Evolutionary conservation across 768 basidiomycete species (phyloP), one percentile per base, ranked within the genome.

Genomic region (Suillus fuscotomentosus): DNA sequence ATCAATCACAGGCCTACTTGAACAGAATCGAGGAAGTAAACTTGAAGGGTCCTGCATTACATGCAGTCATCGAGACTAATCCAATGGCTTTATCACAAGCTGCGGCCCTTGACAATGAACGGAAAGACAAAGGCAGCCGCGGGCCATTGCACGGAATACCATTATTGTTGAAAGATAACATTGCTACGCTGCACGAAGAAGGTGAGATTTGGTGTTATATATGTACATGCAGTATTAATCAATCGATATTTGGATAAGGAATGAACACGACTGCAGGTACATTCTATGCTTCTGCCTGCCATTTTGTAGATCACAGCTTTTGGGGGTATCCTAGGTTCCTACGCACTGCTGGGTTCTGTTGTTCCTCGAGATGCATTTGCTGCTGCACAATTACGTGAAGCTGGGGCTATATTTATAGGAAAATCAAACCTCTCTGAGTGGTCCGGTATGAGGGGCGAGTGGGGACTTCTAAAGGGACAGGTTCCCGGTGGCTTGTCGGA

Each of bases 1-100:
- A 24, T 24, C 56, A 17, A 9, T 24, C 2, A 9, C 22, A 89
- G 88, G 86, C 87, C 3, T 90, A 90, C 71, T 78, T 89, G 66
- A 82, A 84, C 14, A 81, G 89, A 3, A 89, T 89, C 34, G 84
- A 88, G 5, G 85, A 90, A 69, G 89, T 90, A n/a, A 89, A 90
- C 68, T 68, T 83, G n/a, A 77, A 84, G 63, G 87, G 88, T 2
- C 83, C 87, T 14, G 74, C 73, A 54, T 74, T 90, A 10, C 84
- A 81, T 11, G 88, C 88, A 0, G 80, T 90, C 5, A 74, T 88
- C 20, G 89, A 90, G 62, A 75, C 76, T 3, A 90, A 86, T 55
- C 80, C 84, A 0, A 79, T 79, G 9, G 86, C 87, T 3, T 75
- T 89, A 9, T 68, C 61, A 17, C 79, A 83, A 66, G 88, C 88